Conservation (phyloP, 1,284 basidiomycete species). For the Exsudoporus floridanus region DNA sequence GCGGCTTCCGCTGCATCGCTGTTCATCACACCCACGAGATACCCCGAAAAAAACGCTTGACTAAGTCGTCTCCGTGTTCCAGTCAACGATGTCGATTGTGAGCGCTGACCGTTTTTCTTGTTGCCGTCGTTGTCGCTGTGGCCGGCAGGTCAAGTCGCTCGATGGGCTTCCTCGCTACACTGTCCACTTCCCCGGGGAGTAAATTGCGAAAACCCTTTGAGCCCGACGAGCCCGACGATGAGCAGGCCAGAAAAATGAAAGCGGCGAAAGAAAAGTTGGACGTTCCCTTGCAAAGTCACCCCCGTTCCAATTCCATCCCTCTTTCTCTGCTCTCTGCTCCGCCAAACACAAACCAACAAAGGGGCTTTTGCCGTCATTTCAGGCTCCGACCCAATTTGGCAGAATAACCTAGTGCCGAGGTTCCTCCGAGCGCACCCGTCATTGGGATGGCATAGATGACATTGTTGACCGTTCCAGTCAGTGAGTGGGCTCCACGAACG, state of each 20-base stretch:
- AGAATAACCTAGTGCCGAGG: background rate
- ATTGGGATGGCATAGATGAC: too few relatives aligned
- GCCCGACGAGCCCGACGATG: conserved; percentile 22
- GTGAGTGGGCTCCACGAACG: too few relatives aligned
- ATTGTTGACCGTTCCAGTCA: too few relatives aligned
- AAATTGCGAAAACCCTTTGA: conserved; percentile 5
- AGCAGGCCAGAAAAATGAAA: conserved; percentile 7
- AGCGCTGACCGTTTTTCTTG: conserved; percentile 20
- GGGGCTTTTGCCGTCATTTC: conserved; percentile 22
- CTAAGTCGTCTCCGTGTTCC: conserved; percentile 3
- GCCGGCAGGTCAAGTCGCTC: conserved; percentile 1
- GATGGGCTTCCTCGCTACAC: conserved; percentile 7
- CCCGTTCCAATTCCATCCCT: conserved; percentile 12
- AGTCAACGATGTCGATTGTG: conserved; percentile 17
- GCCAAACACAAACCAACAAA: conserved; percentile 32
- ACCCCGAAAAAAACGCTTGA: conserved; percentile 11
- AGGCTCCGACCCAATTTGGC: conserved; percentile 25
- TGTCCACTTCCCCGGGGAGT: background rate
- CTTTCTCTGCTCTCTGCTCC: conserved; percentile 15
- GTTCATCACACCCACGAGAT: conserved; percentile 45
- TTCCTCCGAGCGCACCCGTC: too few relatives aligned
- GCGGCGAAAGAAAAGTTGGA: conserved; percentile 21
- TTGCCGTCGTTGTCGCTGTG: conserved; percentile 9
- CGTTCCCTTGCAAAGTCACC: conserved; percentile 25
- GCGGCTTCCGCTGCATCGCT: conserved; percentile 52